Evolutionary conservation across 768 basidiomycete genomes (phyloP).

Genomic region (Lactarius deliciosus): DNA sequence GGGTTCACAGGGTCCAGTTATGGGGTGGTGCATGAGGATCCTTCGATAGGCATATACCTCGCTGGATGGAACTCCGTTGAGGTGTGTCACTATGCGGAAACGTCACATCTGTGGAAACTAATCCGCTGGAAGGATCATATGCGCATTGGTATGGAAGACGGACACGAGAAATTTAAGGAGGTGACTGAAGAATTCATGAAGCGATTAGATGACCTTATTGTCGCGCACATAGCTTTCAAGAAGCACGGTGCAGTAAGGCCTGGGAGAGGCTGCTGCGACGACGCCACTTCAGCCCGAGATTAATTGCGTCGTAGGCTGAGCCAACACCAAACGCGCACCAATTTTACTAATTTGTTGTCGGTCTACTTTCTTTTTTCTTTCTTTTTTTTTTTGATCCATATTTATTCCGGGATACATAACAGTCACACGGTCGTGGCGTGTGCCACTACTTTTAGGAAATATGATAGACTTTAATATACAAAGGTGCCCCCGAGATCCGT

Average conservation of each 20-base stretch:
- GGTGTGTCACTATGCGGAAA: background rate
- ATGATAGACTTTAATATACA: too few species aligned
- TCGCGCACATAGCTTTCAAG: background rate
- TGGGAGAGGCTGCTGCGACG: background rate
- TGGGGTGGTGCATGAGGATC: background rate
- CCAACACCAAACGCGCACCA: background rate
- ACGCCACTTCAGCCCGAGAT: background rate
- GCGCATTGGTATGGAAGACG: background rate
- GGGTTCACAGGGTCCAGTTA: conserved; percentile 7
- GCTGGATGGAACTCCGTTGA: conserved; percentile 12
- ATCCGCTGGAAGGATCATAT: background rate
- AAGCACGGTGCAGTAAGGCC: background rate
- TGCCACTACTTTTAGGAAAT: too few species aligned
- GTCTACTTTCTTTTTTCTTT: background rate
- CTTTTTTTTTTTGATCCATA: too few species aligned
- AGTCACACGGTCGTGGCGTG: too few species aligned
- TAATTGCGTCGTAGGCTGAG: background rate
- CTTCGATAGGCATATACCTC: background rate
- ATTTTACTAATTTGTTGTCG: background rate
- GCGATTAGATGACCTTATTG: background rate
- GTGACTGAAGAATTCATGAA: background rate
- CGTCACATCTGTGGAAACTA: background rate
- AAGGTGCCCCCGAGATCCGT: too few species aligned
- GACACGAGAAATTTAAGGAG: background rate
- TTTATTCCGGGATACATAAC: too few species aligned